These are phyloP conservation scores for Lachancea mirantina DNA, from an alignment of 805 yeast genomes.

Conservation along the genomic window DNA sequence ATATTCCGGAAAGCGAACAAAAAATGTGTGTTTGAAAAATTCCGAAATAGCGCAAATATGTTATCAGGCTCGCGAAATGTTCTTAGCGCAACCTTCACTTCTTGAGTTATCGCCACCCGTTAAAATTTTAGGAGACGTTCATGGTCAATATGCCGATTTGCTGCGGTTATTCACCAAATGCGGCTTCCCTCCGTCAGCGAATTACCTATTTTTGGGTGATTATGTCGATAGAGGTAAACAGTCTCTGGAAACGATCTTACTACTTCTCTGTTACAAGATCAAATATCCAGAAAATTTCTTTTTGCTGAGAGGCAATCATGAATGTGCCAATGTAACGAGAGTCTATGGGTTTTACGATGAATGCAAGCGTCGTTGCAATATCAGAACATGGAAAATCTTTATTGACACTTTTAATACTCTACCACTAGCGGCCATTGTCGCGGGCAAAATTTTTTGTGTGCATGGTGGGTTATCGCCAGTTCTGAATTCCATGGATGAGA, in stretches of 20 bases:
- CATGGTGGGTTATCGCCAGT: slow-evolving; percentile 82
- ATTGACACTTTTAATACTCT: slow-evolving; percentile 92
- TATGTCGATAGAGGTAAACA: slow-evolving; percentile 98
- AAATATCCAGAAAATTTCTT: slow-evolving; percentile 96
- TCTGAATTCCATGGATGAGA: slow-evolving; percentile 55
- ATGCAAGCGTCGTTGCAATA: slow-evolving; percentile 87
- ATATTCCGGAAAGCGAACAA: slow-evolving; percentile 88
- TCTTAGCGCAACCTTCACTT: slow-evolving; percentile 82
- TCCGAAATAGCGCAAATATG: slow-evolving; percentile 86
- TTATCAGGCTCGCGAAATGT: slow-evolving; percentile 79
- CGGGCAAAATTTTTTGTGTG: slow-evolving; percentile 86
- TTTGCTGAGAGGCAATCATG: slow-evolving; percentile 90
- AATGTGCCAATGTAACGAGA: slow-evolving; percentile 92
- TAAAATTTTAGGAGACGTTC: slow-evolving; percentile 86
- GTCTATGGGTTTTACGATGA: slow-evolving; percentile 98
- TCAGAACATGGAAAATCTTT: slow-evolving; percentile 90
- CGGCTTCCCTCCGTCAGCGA: slow-evolving; percentile 93
- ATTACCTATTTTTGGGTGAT: slow-evolving; percentile 89
- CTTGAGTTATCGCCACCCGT: slow-evolving; percentile 79
- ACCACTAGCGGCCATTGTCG: slow-evolving; percentile 93
- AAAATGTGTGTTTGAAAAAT: slow-evolving; percentile 79
- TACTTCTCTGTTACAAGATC: slow-evolving; percentile 86
- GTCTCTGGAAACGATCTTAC: slow-evolving; percentile 81
- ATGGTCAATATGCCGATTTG: slow-evolving; percentile 91
- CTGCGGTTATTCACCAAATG: slow-evolving; percentile 88